Percentiles rank a stretch among this genome's conserved stretches.
Evolutionary conservation across 768 basidiomycete genomes (phyloP).

Genomic region (Phylloporus rhodoxanthus): DNA sequence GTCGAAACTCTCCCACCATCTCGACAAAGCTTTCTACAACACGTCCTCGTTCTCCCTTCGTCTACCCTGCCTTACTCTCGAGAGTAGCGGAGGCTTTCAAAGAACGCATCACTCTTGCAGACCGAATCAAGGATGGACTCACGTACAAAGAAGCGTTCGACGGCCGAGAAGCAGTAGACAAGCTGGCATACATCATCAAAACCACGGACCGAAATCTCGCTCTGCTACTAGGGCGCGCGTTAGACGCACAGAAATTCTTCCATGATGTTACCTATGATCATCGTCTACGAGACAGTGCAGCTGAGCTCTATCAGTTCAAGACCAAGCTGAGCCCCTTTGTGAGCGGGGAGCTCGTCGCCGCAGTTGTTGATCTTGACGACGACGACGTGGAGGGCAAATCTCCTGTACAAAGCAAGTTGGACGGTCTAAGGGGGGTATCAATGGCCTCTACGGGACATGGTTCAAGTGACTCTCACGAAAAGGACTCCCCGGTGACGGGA

Average conservation of each 20-base stretch:
- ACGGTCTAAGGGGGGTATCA: conserved; percentile 20
- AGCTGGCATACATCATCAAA: conserved; percentile 97
- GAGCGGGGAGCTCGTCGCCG: conserved; percentile 56
- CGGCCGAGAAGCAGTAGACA: conserved; percentile 94
- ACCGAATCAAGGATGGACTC: conserved; percentile 89
- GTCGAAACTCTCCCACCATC: conserved; percentile 33
- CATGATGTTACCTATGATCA: conserved; percentile 99
- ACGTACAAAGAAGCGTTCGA: conserved; percentile 97
- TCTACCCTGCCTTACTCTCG: conserved; percentile 95
- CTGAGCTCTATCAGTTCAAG: conserved; percentile 91
- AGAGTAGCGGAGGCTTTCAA: conserved; percentile 92
- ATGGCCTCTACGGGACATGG: conserved; percentile 27
- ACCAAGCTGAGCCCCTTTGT: conserved; percentile 83
- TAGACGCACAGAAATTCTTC: conserved; percentile 98
- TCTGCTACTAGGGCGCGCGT: conserved; percentile 85
- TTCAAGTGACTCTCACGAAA: conserved; percentile 33
- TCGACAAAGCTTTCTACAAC: conserved; percentile 33
- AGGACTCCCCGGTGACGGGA: conserved; percentile 25
- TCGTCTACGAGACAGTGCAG: conserved; percentile 79
- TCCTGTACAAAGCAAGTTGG: conserved; percentile 18
- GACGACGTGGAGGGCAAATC: conserved; percentile 31
- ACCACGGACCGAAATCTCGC: conserved; percentile 97
- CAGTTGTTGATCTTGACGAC: conserved; percentile 31
- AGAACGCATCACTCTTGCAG: conserved; percentile 66
- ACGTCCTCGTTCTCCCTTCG: conserved; percentile 57